Base-by-base conservation (phyloP, 129 eudicot genomes). In the Escallonia rubra region DNA sequence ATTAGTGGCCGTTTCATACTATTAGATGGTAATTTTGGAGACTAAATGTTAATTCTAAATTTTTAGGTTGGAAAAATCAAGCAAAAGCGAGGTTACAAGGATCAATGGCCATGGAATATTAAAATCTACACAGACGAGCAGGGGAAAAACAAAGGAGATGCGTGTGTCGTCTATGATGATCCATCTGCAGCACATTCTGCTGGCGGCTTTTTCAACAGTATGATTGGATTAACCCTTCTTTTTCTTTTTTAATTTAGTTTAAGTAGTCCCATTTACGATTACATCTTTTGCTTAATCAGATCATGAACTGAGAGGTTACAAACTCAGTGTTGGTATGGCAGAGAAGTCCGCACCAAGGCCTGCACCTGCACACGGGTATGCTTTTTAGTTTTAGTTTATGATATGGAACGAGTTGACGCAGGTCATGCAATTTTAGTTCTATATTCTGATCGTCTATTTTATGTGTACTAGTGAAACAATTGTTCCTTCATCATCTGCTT, bases 161-260 rank as follows among this genome's bases (percentile, higher is more conserved):
- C 74, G 50, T 89, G 81, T 74, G 78, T 93, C 77, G 88, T 90
- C n/a, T 93, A 93, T 73, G 99, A 93, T 76, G 99, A 93, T 77
- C 99, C 99, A 45, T 82, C 85, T 78, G 99, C 99, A 44, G 99
- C 99, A 38, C 99, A 93, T 78, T 78, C 96, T 66, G 99, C 96
- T 65, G 96, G 99, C 52, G 95, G 96, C 42, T 93, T 93, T 50
- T 93, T 66, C 65, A 93, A 89, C 66, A 76, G 98, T 91, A 84
- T 44, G 51, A 54, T 39, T 41, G 15, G 44, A 6, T 43, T 10
- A n/a, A 41, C 8, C 10, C 45, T 9, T 34, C 12, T 0, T 38
- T 64, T 42, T 45, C 10, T 7, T 23, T 46, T 38, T 43, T 61
- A 42, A 11, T 5, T 61, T 41, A 8, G 8, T n/a, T 6, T 43